phyloP scores from a whole-genome alignment of 345 rosid species.

The Hibiscus trionum region DNA sequence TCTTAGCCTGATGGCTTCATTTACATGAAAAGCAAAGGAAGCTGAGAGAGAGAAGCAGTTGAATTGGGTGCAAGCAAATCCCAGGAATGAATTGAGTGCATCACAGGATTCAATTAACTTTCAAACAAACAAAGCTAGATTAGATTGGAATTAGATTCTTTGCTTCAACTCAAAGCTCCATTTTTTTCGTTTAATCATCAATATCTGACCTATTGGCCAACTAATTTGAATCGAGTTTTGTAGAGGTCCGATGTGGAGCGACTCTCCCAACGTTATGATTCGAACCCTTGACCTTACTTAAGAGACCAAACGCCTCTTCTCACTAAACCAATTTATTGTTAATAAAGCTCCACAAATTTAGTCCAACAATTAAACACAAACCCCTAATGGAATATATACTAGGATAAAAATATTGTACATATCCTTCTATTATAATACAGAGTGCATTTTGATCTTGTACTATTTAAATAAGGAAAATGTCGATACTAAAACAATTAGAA shows the following conservation, averaged over 20 bases:
- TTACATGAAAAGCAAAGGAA: not conserved
- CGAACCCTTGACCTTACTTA: too few species aligned
- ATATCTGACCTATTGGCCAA: too few species aligned
- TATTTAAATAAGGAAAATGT: too few species aligned
- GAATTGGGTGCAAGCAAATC: not conserved
- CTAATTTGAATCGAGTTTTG: too few species aligned
- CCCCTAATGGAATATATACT: not conserved
- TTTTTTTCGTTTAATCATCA: not conserved
- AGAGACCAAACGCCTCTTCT: too few species aligned
- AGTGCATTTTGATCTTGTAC: too few species aligned
- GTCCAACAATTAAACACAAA: not conserved
- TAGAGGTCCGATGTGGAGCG: too few species aligned
- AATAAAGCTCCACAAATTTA: conserved; percentile 8
- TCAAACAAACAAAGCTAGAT: conserved; percentile 2
- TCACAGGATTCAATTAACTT: not conserved
- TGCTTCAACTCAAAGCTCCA: conserved; percentile 26
- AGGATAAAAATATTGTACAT: too few species aligned
- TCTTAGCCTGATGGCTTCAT: not conserved
- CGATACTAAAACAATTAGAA: too few species aligned
- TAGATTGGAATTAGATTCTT: conserved; percentile 20
- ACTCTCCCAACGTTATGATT: too few species aligned
- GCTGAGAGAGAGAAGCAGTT: not conserved
- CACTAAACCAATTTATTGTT: too few species aligned
- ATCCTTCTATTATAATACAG: too few species aligned
- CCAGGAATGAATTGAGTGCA: not conserved